Percentiles rank a stretch among this genome's conserved stretches.
These are phyloP conservation scores for Hypoxylon lenormandii DNA, from an alignment of 495 filamentous ascomycete species.

Conservation along the genomic window DNA sequence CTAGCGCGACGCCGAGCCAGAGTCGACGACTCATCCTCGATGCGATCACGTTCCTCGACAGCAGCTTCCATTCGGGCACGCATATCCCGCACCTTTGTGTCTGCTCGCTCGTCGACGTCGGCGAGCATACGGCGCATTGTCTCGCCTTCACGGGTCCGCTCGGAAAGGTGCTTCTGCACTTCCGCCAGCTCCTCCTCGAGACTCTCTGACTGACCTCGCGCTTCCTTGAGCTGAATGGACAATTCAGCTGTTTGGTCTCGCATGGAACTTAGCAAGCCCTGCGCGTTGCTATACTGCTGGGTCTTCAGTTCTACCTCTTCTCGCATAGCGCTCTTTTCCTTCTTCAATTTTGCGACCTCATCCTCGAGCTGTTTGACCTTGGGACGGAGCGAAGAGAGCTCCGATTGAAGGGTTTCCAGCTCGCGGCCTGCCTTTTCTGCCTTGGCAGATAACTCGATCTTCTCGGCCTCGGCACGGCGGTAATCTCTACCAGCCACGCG, in stretches of 20 bases:
- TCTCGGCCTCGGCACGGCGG: constrained; percentile 78
- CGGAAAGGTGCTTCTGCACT: constrained; percentile 84
- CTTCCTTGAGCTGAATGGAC: constrained; percentile 92
- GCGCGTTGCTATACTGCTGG: constrained; percentile 84
- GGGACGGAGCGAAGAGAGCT: constrained; percentile 70
- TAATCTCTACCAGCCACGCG: constrained; percentile 77
- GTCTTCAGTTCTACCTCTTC: constrained; percentile 87
- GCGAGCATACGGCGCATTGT: constrained; percentile 90
- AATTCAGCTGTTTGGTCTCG: constrained; percentile 89
- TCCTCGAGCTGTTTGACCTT: constrained; percentile 78
- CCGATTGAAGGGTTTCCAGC: constrained; percentile 75
- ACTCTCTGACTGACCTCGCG: constrained; percentile 80
- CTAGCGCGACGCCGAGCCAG: constrained; percentile 78
- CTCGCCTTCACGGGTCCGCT: constrained; percentile 93
- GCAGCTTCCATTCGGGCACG: constrained; percentile 87
- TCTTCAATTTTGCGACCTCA: constrained; percentile 71
- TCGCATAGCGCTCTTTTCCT: constrained; percentile 72
- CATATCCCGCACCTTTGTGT: constrained; percentile 84
- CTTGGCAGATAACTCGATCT: constrained; percentile 77
- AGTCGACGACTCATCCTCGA: constrained; percentile 87
- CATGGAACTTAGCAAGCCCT: constrained; percentile 88
- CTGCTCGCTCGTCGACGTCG: constrained; percentile 85
- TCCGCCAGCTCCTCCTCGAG: constrained; percentile 95
- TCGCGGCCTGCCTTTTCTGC: constrained; percentile 75
- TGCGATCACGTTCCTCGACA: constrained; percentile 88